Base-by-base conservation (phyloP, 306 rosid species). In the Abrus precatorius region DNA sequence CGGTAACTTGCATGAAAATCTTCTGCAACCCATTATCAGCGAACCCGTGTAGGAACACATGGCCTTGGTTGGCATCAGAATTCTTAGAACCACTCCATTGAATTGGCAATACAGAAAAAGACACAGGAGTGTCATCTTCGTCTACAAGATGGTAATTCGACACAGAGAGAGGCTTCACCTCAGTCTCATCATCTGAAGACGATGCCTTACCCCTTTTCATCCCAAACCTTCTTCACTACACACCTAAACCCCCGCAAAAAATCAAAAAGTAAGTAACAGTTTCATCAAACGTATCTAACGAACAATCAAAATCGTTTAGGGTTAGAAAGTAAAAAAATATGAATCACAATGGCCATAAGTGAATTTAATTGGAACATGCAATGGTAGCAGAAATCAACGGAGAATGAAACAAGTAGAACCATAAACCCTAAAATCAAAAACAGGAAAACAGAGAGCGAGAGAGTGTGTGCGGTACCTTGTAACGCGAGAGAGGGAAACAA, bases 121-220 rank as follows among this genome's bases (percentile, higher is more conserved):
- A 88, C 20, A 91, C 77, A 1, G 90, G 96, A 28, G 64, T 86
- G 0, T 84, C 82, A 3, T 84, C 78, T 0, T 87, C 84, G 30
- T 91, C 97, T 53, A 38, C 83, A 5, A 95, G 88, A 80, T 95
- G 80, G 78, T 95, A 95, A 84, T 90, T 85, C 0, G 91, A 81
- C 32, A 95, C 93, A 11, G 69, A 60, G 3, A 45, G 20, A 3
- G 72, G 85, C 68, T 69, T 72, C 10, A 33, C 78, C 67, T 63
- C 75, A 9, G 44, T 72, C 79, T 92, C 98, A 34, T 90, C 96
- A 40, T 86, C 96, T 2, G 89, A 90, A 9, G 78, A 77, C 0
- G 86, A 85, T 1, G 77, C 83, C 94, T 88, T 91, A n/a, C 3
- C 54, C 76, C 40, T 36, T 61, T 69, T 82, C 80, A 65, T 85